These are phyloP conservation scores for Achaetomiella virescens DNA, from an alignment of 495 filamentous ascomycete species.

Conservation along the genomic window DNA sequence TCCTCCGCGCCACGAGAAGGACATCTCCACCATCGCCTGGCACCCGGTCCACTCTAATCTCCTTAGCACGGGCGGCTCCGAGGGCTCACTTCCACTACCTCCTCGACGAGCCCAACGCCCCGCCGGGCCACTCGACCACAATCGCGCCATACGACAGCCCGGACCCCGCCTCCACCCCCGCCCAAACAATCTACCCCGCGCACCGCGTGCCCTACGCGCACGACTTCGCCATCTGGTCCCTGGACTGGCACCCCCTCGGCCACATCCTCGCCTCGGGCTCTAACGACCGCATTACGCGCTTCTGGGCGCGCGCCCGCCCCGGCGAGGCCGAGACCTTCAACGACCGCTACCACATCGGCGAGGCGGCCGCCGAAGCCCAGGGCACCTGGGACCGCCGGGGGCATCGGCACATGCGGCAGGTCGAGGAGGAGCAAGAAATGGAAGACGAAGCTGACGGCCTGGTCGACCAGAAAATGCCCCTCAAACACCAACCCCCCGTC, in stretches of 20 bases:
- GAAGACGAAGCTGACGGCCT: constrained; percentile 90
- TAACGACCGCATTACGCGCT: constrained; percentile 92
- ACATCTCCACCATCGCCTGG: constrained; percentile 87
- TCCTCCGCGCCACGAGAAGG: constrained; percentile 89
- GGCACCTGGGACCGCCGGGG: constrained; percentile 86
- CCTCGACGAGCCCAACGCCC: constrained; percentile 83
- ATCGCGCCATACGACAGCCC: constrained; percentile 77
- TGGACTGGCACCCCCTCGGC: constrained; percentile 94
- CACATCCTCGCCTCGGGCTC: constrained; percentile 98
- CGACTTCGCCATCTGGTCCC: constrained; percentile 89
- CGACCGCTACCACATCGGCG: constrained; percentile 91
- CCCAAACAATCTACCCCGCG: constrained; percentile 82
- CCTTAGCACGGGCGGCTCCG: constrained; percentile 83
- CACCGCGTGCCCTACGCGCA: constrained; percentile 82
- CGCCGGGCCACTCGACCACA: constrained; percentile 57
- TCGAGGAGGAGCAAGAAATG: constrained; percentile 86
- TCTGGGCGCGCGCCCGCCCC: constrained; percentile 86
- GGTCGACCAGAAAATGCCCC: constrained; percentile 86
- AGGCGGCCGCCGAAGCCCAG: constrained; percentile 84
- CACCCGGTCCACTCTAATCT: constrained; percentile 85
- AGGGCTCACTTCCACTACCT: constrained; percentile 88
- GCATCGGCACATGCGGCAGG: constrained; percentile 69
- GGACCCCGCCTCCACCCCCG: constrained; percentile 68
- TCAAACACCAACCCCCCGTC: constrained; percentile 35
- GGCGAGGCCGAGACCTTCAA: constrained; percentile 74